Base-by-base conservation (phyloP, 31 red algal species). In the Odonthalia washingtoniensis region DNA sequence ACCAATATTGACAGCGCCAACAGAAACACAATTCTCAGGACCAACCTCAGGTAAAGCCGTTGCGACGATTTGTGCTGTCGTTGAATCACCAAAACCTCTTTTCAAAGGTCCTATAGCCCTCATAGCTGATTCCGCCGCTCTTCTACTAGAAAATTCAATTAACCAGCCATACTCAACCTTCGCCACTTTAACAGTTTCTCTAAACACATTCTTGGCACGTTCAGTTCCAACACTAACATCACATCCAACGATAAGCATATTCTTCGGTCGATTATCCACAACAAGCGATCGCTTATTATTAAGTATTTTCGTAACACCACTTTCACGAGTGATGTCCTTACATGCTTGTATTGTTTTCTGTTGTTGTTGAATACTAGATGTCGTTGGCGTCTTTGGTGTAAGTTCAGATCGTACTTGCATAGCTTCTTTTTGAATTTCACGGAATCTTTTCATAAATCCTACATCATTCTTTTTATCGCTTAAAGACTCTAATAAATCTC, bases 211-310 rank as follows among this genome's bases (percentile, higher is more conserved):
- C 4, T 40, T 53, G 27, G 87, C 87, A 6, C 30, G 35, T 4
- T 90, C 87, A 26, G 31, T 24, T 4, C 34, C 14, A 12, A 90
- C 52, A 31, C 64, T 78, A 46, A 65, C 36, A 27, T 74, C 77
- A 3, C 78, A 77, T 1, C 78, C 87, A 28, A 49, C 75, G 21
- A 90, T 72, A 5, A 72, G 78, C 34, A 90, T 52, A 42, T 72
- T 81, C 49, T 83, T 83, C 1, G 87, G 87, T 3, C 87, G 87
- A 57, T 83, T 83, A 57, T 90, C 87, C 75, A 89, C 64, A n/a
- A 41, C 41, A 5, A 36, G 5, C 39, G 76, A 16, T 40, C 72
- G 6, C 72, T 33, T 41, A 34, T 40, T 5, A 34, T 4, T 6
- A 34, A 34, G 6, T 40, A 26, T 40, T 40, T 40, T 34, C 65